Conservation (phyloP, 306 rosid species). For the Prunus campanulata region DNA sequence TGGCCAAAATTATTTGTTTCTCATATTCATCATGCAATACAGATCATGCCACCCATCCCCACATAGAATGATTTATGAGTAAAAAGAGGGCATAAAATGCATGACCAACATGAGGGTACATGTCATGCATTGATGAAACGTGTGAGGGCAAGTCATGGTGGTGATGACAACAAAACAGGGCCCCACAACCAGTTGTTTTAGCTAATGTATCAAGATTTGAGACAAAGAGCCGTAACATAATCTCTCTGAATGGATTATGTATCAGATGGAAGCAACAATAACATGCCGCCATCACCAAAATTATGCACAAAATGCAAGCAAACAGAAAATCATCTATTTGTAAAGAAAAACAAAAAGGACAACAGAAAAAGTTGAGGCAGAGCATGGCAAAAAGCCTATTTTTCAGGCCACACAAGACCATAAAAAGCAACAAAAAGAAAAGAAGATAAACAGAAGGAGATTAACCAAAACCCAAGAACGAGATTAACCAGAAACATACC, state of each 20-base stretch:
- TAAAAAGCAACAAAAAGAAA: neutral
- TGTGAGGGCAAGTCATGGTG: neutral
- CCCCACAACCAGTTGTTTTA: constrained; percentile 1
- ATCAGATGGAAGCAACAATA: neutral
- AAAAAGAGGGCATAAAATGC: neutral
- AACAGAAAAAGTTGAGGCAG: neutral
- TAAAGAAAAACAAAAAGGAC: neutral
- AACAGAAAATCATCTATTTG: neutral
- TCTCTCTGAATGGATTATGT: neutral
- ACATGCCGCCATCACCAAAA: neutral
- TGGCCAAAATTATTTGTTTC: neutral
- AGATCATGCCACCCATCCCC: no score
- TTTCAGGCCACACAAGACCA: constrained; percentile 2
- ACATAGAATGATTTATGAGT: neutral
- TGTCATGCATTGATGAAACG: neutral
- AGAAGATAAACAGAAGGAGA: neutral
- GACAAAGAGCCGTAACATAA: neutral
- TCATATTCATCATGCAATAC: no score
- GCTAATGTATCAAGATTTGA: neutral
- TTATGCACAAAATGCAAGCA: neutral
- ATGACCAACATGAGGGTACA: neutral
- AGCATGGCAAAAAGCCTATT: neutral
- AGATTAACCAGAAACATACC: constrained; percentile 35
- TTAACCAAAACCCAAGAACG: neutral
- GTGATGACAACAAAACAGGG: neutral